Evolutionary conservation across 768 basidiomycete genomes (phyloP), one percentile per base, ranked within the genome.

Genomic region (Mycena rebaudengoi): DNA sequence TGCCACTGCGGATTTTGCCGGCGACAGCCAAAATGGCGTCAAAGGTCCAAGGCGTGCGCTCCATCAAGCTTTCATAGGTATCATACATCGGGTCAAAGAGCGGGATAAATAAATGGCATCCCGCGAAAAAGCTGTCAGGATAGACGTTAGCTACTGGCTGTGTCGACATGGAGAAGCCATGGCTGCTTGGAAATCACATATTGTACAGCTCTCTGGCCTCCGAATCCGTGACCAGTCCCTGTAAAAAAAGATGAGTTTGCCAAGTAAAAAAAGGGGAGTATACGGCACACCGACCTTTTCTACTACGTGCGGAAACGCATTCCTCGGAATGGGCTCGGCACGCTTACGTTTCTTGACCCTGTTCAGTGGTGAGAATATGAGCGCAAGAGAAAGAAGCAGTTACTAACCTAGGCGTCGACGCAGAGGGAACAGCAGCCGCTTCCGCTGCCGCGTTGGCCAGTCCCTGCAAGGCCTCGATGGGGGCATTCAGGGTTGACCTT

Each of bases 31-130:
- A 84, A 71, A 98, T 90, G 62, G 95, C 91, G 77, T 97, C 94
- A 76, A 96, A 96, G 54, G 95, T 96, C 91, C 95, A 98, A 5
- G 96, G 96, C 6, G 92, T 93, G 69, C 96, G 90, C 76, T 95
- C 94, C 83, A 91, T 91, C 70, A 96, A 83, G 68, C 89, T 89
- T 75, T 97, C 96, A 80, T 93, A 96, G 16, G 94, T 94, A 82
- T 98, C 96, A 78, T 95, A 97, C 62, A 83, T 80, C 30, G 94
- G 92, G 79, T 98, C 95, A 82, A 96, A 98, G 65, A 98, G 84
- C 46, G 96, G 96, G 68, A 98, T 95, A 83, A 98, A 98, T 74
- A 96, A 86, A 81, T 98, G 93, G 79, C 95, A 98, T 49, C 96
- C 96, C 60, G 92, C 90, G 82, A 97, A 97, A 84, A 97, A 98